Percentiles rank a stretch among this genome's conserved stretches.
Evolutionary conservation across 768 basidiomycete genomes (phyloP).

Genomic region (Xanthoconium stramineum): DNA sequence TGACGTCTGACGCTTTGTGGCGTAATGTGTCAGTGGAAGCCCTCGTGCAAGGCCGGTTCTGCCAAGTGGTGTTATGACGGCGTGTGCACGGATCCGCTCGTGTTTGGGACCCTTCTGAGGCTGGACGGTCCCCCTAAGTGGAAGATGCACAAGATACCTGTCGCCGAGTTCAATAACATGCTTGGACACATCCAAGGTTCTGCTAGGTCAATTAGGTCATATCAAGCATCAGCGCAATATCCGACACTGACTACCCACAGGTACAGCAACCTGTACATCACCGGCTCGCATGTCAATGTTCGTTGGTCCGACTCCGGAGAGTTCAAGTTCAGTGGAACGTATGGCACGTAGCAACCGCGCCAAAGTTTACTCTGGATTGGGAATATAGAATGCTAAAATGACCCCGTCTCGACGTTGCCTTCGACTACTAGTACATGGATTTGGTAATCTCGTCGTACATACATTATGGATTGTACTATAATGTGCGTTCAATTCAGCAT

Average conservation of each 20-base stretch:
- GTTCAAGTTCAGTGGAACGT: slow-evolving; percentile 55
- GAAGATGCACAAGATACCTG: slow-evolving; percentile 46
- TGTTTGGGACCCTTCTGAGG: slow-evolving; percentile 45
- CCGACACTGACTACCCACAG: slow-evolving; percentile 22
- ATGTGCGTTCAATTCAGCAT: slow-evolving; percentile 4
- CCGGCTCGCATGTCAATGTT: slow-evolving; percentile 41
- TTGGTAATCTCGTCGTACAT: not conserved
- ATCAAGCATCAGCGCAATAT: not conserved
- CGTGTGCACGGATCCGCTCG: slow-evolving; percentile 43
- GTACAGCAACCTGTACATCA: slow-evolving; percentile 39
- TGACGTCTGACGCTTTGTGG: not conserved
- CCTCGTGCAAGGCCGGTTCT: slow-evolving; percentile 43
- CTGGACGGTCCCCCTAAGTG: slow-evolving; percentile 44
- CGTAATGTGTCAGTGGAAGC: slow-evolving; percentile 42
- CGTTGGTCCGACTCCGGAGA: slow-evolving; percentile 48
- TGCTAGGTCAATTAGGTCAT: slow-evolving; percentile 32
- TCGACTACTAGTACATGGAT: not conserved
- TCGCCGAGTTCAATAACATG: slow-evolving; percentile 31
- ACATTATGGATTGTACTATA: not conserved
- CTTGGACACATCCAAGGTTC: slow-evolving; percentile 36
- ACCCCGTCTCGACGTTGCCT: not conserved
- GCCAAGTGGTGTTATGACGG: slow-evolving; percentile 54
- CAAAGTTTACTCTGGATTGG: not conserved
- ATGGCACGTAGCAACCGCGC: slow-evolving; percentile 28
- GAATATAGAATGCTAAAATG: not conserved